Evolutionary conservation across 2,329 filamentous ascomycete species (phyloP).

Genomic region (Coniochaeta sp.): DNA sequence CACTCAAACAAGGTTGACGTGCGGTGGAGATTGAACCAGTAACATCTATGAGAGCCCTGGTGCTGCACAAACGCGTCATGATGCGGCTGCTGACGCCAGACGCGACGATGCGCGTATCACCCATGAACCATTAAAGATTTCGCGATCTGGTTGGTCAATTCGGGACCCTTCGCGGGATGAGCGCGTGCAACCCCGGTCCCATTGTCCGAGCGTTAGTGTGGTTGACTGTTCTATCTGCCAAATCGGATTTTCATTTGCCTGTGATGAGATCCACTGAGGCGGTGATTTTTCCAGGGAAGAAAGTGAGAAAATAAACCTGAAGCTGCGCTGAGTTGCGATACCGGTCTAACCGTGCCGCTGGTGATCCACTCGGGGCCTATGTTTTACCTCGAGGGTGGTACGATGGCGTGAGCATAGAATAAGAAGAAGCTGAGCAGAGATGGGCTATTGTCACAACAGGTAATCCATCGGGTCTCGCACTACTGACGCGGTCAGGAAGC

Average conservation of each 20-base stretch:
- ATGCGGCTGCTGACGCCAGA: constrained; percentile 5
- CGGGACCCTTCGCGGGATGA: not conserved
- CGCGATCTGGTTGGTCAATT: constrained; percentile 1
- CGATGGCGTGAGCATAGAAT: not conserved
- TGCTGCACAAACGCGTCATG: constrained; percentile 11
- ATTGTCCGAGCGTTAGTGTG: not conserved
- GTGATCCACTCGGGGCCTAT: not conserved
- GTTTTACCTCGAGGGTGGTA: not conserved
- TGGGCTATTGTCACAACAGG: not conserved
- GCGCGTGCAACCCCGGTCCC: not conserved
- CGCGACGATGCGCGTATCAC: not conserved
- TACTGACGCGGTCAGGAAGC: not conserved
- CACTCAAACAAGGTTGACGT: not conserved
- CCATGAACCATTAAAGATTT: not conserved
- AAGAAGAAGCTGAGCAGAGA: not conserved
- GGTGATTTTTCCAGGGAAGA: not conserved
- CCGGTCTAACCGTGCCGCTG: not conserved
- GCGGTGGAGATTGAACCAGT: not conserved
- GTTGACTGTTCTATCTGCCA: not conserved
- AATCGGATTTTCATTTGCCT: not conserved
- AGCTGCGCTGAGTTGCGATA: not conserved
- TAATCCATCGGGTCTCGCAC: not conserved
- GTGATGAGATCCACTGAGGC: not conserved
- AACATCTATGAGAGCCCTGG: not conserved
- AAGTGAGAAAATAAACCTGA: not conserved